phyloP scores from a whole-genome alignment of 176 grass and related monocot species.

The Carex scoparia region DNA sequence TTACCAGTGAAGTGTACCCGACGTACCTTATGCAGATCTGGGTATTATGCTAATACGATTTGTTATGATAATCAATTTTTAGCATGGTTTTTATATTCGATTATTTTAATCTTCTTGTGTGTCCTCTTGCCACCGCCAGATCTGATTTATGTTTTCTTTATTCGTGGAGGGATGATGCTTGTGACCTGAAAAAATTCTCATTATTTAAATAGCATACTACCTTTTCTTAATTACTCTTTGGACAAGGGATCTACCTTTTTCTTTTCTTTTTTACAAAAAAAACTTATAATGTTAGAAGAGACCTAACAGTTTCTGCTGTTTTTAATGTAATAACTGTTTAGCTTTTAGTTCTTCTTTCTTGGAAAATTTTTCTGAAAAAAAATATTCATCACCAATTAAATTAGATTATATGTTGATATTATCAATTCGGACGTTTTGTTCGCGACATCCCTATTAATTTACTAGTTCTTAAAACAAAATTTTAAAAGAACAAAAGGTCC shows the following conservation, averaged over 20 bases:
- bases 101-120: conserved; percentile 5
- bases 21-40: conserved; percentile 5
- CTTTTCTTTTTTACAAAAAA: background rate
- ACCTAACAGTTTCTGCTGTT: background rate
- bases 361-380: background rate
- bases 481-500: background rate
- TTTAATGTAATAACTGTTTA: background rate
- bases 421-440: background rate
- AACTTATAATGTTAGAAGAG: background rate
- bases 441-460: background rate
- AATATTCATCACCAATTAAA: background rate
- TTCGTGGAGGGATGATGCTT: background rate
- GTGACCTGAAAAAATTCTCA: background rate
- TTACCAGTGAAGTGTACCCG: conserved; percentile 7
- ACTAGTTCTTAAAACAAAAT: background rate
- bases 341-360: background rate
- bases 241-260: background rate
- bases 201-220: background rate
- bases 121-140: background rate
- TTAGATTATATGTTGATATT: background rate
- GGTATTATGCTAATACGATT: conserved; percentile 10
- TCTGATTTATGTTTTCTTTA: conserved; percentile 9
- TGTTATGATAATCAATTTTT: background rate
- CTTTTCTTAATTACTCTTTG: background rate
- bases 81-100: background rate